A percentile compares a stretch with the other conserved stretches of the same genome.
phyloP scores from a whole-genome alignment of 805 yeast genomes.

The Millerozyma miso region DNA sequence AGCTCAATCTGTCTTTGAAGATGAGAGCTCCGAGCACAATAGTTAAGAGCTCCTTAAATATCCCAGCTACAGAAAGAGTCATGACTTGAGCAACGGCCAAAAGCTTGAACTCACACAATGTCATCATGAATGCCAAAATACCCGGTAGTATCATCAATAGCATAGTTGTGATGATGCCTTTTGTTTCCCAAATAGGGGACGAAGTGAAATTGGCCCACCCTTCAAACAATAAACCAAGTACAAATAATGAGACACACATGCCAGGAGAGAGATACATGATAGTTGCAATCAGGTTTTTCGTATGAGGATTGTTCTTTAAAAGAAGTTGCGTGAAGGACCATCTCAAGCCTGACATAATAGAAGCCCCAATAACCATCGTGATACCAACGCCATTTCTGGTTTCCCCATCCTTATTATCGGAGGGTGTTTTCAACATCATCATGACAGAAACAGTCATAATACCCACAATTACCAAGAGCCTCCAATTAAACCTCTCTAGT shows the following conservation, averaged over 20 bases:
- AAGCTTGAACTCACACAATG: slow-evolving; percentile 79
- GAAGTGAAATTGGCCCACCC: slow-evolving; percentile 51
- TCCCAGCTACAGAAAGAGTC: slow-evolving; percentile 86
- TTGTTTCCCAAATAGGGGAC: slow-evolving; percentile 62
- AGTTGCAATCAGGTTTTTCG: slow-evolving; percentile 76
- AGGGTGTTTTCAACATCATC: slow-evolving; percentile 66
- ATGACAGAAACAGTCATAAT: slow-evolving; percentile 82
- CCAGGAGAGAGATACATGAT: slow-evolving; percentile 81
- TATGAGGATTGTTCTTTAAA: slow-evolving; percentile 53
- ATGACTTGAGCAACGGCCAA: slow-evolving; percentile 78
- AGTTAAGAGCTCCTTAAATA: slow-evolving; percentile 87
- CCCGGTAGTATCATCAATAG: slow-evolving; percentile 75
- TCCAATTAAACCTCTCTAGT: slow-evolving; percentile 69
- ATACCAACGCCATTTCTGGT: slow-evolving; percentile 51
- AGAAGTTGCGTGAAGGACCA: slow-evolving; percentile 94
- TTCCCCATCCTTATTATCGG: slow-evolving; percentile 10
- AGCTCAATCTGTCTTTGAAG: slow-evolving; percentile 68
- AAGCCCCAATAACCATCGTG: slow-evolving; percentile 67
- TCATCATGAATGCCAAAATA: slow-evolving; percentile 81
- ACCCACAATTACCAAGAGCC: slow-evolving; percentile 62
- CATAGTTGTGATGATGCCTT: slow-evolving; percentile 54
- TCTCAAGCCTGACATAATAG: slow-evolving; percentile 81
- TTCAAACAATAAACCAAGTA: slow-evolving; percentile 66
- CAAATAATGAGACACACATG: slow-evolving; percentile 62
- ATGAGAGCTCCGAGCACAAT: slow-evolving; percentile 64